Conservation (phyloP, 352 stramenopile species). For the Phytopythium ostracodes region DNA sequence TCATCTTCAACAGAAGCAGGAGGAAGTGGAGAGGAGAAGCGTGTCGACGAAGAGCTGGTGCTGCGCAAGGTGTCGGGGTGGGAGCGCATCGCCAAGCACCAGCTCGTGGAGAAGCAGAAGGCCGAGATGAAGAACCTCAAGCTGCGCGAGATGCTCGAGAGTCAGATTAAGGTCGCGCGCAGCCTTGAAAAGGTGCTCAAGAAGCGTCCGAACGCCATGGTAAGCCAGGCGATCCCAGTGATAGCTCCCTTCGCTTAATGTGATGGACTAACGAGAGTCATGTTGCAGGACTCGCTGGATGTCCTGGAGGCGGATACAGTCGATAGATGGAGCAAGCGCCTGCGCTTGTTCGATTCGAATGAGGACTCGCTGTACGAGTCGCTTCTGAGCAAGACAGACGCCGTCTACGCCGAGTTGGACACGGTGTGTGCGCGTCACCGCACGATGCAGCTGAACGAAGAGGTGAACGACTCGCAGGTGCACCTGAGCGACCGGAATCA, state of each 20-base stretch:
- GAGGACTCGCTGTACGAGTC: slow-evolving; percentile 22
- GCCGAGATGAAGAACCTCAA: slow-evolving; percentile 23
- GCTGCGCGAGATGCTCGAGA: slow-evolving; percentile 23
- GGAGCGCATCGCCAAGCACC: slow-evolving; percentile 24
- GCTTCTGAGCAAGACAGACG: slow-evolving; percentile 21
- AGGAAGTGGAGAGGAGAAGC: background rate
- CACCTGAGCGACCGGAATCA: slow-evolving; percentile 18
- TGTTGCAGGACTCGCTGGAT: slow-evolving; percentile 4
- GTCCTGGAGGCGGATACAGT: background rate
- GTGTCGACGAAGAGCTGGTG: background rate
- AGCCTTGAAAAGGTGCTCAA: slow-evolving; percentile 46
- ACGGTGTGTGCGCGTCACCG: slow-evolving; percentile 20
- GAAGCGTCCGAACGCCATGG: slow-evolving; percentile 17
- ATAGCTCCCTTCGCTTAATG: background rate
- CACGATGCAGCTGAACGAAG: slow-evolving; percentile 23
- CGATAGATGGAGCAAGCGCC: slow-evolving; percentile 1
- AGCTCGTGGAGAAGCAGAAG: slow-evolving; percentile 22
- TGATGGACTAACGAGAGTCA: background rate
- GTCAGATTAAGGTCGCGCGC: slow-evolving; percentile 40
- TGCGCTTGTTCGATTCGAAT: slow-evolving; percentile 3
- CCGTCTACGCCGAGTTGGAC: slow-evolving; percentile 27
- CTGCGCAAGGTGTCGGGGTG: slow-evolving; percentile 4
- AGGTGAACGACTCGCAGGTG: slow-evolving; percentile 27
- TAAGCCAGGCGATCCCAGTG: background rate
- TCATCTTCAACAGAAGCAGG: background rate